Evolutionary conservation across 2,329 filamentous ascomycete species (phyloP), one percentile per base, ranked within the genome.

Genomic region (Alternaria gansuensis): DNA sequence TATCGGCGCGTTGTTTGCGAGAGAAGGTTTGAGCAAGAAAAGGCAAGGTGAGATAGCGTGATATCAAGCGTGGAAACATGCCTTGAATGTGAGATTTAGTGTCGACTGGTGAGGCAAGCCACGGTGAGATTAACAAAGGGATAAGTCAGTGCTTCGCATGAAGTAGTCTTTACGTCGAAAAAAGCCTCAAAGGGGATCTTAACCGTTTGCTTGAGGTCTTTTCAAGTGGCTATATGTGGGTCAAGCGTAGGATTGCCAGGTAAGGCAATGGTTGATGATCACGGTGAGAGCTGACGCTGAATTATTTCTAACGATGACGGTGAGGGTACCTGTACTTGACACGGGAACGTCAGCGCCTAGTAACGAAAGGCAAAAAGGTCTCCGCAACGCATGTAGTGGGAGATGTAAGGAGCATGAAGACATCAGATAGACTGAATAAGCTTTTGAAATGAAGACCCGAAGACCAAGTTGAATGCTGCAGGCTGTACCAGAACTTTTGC

Each of bases 51-150:
- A 37, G 43, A 31, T 24, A 40, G 49, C 0, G n/a, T 24, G 13
- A 1, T 46, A 10, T 31, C 51, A 54, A 54, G 41, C 41, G 24
- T 37, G 41, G 31, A 54, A 54, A 46, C 33, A 11, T 41, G 29
- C 9, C 17, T 24, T 54, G 51, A 40, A 37, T 3, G 41, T 29
- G 24, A 48, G 31, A 0, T 31, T 49, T 40, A 45, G 8, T 28
- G 17, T 11, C 5, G 28, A n/a, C 21, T 24, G n/a, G 49, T 24
- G 5, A 29, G 26, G 24, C 4, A 11, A 9, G 2, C 17, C 2
- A 5, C 4, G 6, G 28, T 17, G 28, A 3, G 17, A 21, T 3
- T 9, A 17, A 40, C 17, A 40, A 40, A 40, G 37, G 17, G 6
- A 23, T 11, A 3, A 40, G 17, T 17, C 17, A 13, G 1, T 14